Conservation (phyloP, 2,329 filamentous ascomycete genomes). For the Ceratocystis destructans region DNA sequence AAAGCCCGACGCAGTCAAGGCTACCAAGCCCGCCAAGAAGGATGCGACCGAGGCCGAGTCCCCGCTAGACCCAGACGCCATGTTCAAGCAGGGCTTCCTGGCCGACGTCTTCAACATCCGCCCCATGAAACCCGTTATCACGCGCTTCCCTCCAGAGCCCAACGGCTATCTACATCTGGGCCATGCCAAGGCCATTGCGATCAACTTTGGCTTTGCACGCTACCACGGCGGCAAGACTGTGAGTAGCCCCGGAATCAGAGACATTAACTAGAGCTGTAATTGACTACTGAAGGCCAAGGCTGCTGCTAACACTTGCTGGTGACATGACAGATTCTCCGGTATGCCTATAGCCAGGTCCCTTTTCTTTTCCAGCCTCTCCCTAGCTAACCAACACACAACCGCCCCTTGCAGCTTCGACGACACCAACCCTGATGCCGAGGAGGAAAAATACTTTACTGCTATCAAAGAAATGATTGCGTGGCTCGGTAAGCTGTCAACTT, state of each 20-base stretch:
- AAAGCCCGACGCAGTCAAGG: slow-evolving; percentile 23
- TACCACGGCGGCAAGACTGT: slow-evolving; percentile 57
- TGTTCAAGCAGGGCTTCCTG: slow-evolving; percentile 72
- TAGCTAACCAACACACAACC: too few species aligned
- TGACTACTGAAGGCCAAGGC: not conserved
- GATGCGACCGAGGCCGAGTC: slow-evolving; percentile 24
- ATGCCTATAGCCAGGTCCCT: not conserved
- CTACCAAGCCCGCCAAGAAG: slow-evolving; percentile 41
- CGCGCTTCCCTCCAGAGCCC: slow-evolving; percentile 71
- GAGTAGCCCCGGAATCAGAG: slow-evolving; percentile 18
- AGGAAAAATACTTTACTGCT: slow-evolving; percentile 77
- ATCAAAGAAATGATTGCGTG: slow-evolving; percentile 79
- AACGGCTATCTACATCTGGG: slow-evolving; percentile 92
- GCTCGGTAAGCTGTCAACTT: slow-evolving; percentile 40
- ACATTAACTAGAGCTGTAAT: slow-evolving; percentile 1
- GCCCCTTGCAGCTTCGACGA: slow-evolving; percentile 58
- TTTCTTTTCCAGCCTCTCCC: not conserved
- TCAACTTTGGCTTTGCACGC: slow-evolving; percentile 91
- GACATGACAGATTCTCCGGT: slow-evolving; percentile 14
- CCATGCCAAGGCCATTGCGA: slow-evolving; percentile 86
- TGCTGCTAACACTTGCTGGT: not conserved
- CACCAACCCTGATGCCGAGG: slow-evolving; percentile 87
- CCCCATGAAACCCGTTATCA: slow-evolving; percentile 47
- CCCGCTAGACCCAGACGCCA: slow-evolving; percentile 43
- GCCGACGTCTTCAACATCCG: slow-evolving; percentile 57